These are phyloP conservation scores for Podaxis sp. DNA, from an alignment of 768 basidiomycete species.

Conservation along the genomic window DNA sequence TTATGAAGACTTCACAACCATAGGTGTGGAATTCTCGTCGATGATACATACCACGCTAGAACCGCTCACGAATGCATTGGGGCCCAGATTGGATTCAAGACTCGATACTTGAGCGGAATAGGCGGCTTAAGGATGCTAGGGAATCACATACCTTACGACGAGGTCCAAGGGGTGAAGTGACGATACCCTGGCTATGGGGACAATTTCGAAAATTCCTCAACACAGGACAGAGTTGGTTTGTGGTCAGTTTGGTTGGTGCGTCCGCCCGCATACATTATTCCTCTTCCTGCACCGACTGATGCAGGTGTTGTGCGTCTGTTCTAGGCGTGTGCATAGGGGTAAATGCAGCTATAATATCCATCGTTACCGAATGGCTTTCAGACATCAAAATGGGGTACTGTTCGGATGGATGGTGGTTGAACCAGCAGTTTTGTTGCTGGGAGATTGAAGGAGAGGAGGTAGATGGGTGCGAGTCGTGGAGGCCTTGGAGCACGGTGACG, in stretches of 20 bases:
- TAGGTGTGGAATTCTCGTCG: conserved; percentile 54
- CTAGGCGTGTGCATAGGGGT: conserved; percentile 87
- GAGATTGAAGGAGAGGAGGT: conserved; percentile 83
- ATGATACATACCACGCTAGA: background rate
- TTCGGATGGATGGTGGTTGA: conserved; percentile 96
- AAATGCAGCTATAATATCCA: conserved; percentile 93
- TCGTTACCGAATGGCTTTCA: conserved; percentile 95
- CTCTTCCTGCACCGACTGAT: background rate
- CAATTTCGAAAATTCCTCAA: conserved; percentile 57
- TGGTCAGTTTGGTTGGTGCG: conserved; percentile 88
- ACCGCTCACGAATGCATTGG: background rate
- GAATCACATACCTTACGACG: conserved; percentile 39
- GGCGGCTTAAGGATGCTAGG: conserved; percentile 64
- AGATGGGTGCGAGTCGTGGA: conserved; percentile 89
- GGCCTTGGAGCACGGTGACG: conserved; percentile 76
- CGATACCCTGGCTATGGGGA: conserved; percentile 58
- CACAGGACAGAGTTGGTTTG: conserved; percentile 88
- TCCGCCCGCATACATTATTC: conserved; percentile 12
- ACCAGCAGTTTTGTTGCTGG: conserved; percentile 98
- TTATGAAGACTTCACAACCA: conserved; percentile 94
- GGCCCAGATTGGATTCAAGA: conserved; percentile 93
- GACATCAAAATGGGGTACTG: conserved; percentile 99
- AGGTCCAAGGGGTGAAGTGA: conserved; percentile 49
- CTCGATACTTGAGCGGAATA: conserved; percentile 82
- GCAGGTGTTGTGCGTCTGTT: background rate